Evolutionary conservation across 805 yeast species (phyloP).

Genomic region (Wickerhamiella allomyrinae): DNA sequence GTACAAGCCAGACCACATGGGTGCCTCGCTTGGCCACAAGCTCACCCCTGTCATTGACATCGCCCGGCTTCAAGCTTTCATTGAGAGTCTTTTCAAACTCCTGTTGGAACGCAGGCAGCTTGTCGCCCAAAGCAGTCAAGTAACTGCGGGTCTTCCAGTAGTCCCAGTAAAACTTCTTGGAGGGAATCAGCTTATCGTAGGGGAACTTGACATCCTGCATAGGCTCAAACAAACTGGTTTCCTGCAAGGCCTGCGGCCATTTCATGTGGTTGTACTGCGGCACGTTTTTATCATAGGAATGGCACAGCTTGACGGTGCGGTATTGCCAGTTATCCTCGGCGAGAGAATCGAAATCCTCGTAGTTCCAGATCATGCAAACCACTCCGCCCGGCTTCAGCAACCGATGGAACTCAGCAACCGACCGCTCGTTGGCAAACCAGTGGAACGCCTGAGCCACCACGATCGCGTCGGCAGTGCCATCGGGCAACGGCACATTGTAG

Average conservation of each 20-base stretch:
- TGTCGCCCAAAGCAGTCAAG: conserved; percentile 32
- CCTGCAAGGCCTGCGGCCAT: conserved; percentile 32
- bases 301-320: conserved; percentile 25
- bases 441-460: conserved; percentile 51
- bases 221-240: conserved; percentile 26
- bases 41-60: conserved; percentile 3
- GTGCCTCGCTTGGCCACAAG: conserved; percentile 15
- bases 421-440: conserved; percentile 43
- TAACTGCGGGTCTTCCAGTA: conserved; percentile 45
- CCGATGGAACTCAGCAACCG: conserved; percentile 37
- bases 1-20: conserved; percentile 19
- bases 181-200: conserved; percentile 9
- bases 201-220: conserved; percentile 26
- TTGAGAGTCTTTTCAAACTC: conserved; percentile 22
- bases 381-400: conserved; percentile 37
- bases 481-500: conserved; percentile 34
- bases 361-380: conserved; percentile 48
- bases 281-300: conserved; percentile 30
- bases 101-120: conserved; percentile 24
- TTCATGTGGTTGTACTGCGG: conserved; percentile 41
- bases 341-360: conserved; percentile 26
- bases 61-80: conserved; percentile 8
- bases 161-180: conserved; percentile 27
- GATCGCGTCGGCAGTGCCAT: conserved; percentile 34
- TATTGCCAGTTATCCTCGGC: conserved; percentile 28